Evolutionary conservation across 2,329 filamentous ascomycete genomes (phyloP).

Genomic region (Stylonectria norvegica): DNA sequence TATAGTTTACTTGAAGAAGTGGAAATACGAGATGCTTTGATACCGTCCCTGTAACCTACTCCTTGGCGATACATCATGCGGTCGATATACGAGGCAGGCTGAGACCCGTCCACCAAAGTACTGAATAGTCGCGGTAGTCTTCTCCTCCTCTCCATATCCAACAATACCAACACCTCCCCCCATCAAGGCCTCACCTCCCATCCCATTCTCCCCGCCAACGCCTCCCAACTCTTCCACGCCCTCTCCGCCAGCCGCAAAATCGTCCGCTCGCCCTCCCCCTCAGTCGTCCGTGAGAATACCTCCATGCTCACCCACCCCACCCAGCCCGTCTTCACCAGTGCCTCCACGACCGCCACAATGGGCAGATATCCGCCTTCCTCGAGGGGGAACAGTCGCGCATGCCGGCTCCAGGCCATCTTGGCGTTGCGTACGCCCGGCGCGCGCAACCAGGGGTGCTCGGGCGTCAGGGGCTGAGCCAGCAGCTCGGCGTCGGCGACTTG

Average conservation of each 20-base stretch:
- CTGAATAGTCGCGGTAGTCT: too few relatives aligned
- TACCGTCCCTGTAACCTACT: too few relatives aligned
- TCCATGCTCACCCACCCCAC: constrained; percentile 20
- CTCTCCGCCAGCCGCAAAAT: constrained; percentile 8
- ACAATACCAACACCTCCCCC: background rate
- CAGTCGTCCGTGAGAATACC: constrained; percentile 15
- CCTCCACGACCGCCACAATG: constrained; percentile 29
- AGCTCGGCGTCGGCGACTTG: constrained; percentile 20
- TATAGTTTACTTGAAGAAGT: too few relatives aligned
- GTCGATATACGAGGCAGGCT: too few relatives aligned
- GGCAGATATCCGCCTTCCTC: constrained; percentile 26
- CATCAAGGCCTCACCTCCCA: constrained; percentile 4
- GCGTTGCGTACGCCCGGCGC: constrained; percentile 4
- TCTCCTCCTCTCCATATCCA: too few relatives aligned
- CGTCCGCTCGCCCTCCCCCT: constrained; percentile 2
- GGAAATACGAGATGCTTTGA: too few relatives aligned
- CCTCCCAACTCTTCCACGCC: constrained; percentile 15
- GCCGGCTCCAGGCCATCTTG: constrained; percentile 17
- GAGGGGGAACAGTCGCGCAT: constrained; percentile 17
- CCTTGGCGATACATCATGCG: too few relatives aligned
- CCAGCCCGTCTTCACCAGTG: constrained; percentile 13
- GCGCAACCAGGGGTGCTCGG: constrained; percentile 7
- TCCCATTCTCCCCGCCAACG: constrained; percentile 10
- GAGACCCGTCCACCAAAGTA: too few relatives aligned
- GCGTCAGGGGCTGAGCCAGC: constrained; percentile 1